phyloP scores from a whole-genome alignment of 2,329 filamentous ascomycete genomes.

The Colletotrichum sp. region DNA sequence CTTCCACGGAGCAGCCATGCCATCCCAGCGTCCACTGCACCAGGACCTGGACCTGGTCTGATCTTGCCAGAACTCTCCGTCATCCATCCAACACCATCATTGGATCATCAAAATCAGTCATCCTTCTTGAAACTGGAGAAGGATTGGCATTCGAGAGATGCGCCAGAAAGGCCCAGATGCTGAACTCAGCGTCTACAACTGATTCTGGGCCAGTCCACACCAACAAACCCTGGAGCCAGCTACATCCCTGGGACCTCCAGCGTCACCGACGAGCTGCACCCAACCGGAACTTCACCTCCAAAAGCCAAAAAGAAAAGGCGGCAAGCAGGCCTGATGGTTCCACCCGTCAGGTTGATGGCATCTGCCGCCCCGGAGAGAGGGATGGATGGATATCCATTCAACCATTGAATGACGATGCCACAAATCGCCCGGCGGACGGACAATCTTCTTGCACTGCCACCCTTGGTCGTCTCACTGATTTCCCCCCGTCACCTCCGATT shows the following conservation, averaged over 20 bases:
- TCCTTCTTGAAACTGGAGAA: background rate
- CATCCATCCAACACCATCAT: background rate
- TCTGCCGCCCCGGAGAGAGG: background rate
- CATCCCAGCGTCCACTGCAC: background rate
- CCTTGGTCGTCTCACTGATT: background rate
- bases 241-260: background rate
- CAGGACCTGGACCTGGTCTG: background rate
- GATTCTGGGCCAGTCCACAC: background rate
- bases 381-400: background rate
- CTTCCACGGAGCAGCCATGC: background rate
- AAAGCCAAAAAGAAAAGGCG: background rate
- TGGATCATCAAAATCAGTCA: background rate
- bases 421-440: background rate
- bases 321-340: background rate
- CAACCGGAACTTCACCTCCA: background rate
- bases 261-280: background rate
- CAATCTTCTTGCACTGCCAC: conserved; percentile 6
- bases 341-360: background rate
- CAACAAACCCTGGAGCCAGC: background rate
- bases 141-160: background rate
- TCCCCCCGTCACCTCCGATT: background rate
- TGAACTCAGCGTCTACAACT: background rate
- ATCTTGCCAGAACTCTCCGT: background rate
- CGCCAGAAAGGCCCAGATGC: background rate
- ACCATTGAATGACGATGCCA: background rate